Conservation (phyloP, 352 stramenopile species). For the Phytophthora vignae region DNA sequence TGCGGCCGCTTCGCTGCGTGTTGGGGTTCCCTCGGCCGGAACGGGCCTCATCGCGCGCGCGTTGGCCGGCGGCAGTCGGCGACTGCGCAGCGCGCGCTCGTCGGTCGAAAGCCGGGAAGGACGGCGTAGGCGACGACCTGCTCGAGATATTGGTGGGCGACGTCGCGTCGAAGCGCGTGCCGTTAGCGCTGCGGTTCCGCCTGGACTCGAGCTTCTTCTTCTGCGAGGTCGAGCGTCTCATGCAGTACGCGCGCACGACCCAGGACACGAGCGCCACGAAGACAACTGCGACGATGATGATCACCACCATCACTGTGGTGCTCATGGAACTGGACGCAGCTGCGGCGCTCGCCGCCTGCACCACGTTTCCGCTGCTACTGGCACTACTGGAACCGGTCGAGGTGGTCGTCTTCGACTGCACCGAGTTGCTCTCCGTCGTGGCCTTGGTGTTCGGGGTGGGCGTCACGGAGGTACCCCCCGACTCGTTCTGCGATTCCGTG, state of each 20-base stretch:
- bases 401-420: not conserved
- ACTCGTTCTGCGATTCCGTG: conserved; percentile 24
- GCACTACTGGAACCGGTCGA: conserved; percentile 4
- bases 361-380: not conserved
- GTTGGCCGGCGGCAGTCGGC: conserved; percentile 1
- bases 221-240: conserved; percentile 18
- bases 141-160: conserved; percentile 35
- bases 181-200: conserved; percentile 17
- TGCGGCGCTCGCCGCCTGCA: conserved; percentile 3
- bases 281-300: conserved; percentile 41
- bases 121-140: conserved; percentile 31
- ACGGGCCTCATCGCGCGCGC: not conserved
- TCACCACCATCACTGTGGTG: conserved; percentile 30
- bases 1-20: conserved; percentile 6
- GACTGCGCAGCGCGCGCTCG: conserved; percentile 33
- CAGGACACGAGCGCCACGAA: conserved; percentile 43
- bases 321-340: conserved; percentile 27
- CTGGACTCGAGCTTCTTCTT: conserved; percentile 18
- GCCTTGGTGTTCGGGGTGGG: conserved; percentile 16
- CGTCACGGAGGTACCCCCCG: not conserved
- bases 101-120: conserved; percentile 44
- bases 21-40: conserved; percentile 27
- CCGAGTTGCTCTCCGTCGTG: conserved; percentile 27
- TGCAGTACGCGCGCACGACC: conserved; percentile 37
- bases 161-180: conserved; percentile 19